Percentiles rank a stretch among this genome's conserved stretches.
Conservation (phyloP, 257 asterid species). For the Ophiorrhiza pumila region DNA sequence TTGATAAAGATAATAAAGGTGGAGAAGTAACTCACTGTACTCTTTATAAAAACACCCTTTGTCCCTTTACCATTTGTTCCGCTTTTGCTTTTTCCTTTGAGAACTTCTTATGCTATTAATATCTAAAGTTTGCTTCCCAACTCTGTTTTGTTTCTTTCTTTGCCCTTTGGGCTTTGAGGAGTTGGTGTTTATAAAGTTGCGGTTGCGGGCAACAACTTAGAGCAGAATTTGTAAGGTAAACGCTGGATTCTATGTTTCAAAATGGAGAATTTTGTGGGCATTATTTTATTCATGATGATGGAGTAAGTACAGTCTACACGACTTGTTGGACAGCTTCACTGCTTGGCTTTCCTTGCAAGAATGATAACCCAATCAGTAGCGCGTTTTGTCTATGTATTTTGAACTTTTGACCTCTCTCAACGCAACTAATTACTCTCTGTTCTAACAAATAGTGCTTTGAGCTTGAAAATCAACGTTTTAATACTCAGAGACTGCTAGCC, state of each 20-base stretch:
- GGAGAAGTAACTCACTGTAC: background rate
- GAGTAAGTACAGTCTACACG: too few species aligned
- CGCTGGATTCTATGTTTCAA: constrained; percentile 17
- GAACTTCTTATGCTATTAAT: too few species aligned
- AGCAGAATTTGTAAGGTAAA: background rate
- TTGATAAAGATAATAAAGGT: constrained; percentile 22
- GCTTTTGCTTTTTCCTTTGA: constrained; percentile 21
- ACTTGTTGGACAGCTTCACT: constrained; percentile 17
- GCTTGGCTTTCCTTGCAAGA: constrained; percentile 34
- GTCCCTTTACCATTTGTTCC: background rate
- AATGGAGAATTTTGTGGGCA: constrained; percentile 42
- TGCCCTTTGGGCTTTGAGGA: background rate
- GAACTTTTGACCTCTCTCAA: background rate
- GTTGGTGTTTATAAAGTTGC: too few species aligned
- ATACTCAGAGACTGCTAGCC: too few species aligned
- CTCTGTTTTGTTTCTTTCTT: background rate
- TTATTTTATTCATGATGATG: constrained; percentile 25
- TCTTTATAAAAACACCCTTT: constrained; percentile 17
- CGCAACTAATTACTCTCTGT: background rate
- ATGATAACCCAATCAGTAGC: constrained; percentile 42
- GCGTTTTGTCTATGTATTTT: constrained; percentile 21
- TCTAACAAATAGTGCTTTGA: background rate
- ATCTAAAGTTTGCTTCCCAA: background rate
- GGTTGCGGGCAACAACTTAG: too few species aligned
- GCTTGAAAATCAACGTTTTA: background rate